Percentiles rank a stretch among this genome's conserved stretches.
These are phyloP conservation scores for Adansonia madagascariensis DNA, from an alignment of 441 rosid species.

Conservation along the genomic window DNA sequence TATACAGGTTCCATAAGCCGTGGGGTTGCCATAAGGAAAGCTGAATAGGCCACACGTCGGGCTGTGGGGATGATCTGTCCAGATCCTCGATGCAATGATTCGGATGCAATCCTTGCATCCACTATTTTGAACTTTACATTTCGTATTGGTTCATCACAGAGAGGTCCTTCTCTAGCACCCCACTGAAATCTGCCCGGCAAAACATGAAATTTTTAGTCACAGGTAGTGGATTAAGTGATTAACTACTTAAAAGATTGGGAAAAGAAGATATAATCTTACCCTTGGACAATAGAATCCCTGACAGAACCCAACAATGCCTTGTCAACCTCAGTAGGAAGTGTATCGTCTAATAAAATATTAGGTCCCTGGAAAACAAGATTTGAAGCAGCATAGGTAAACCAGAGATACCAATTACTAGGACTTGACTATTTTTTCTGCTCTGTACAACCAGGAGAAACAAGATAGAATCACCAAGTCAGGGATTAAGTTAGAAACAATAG, in stretches of 20 bases:
- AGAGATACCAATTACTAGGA: background rate
- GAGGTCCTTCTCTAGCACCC: conserved; percentile 99
- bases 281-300: conserved; percentile 94
- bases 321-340: conserved; percentile 94
- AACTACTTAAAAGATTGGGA: conserved; percentile 10
- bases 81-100: conserved; percentile 90
- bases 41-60: conserved; percentile 42
- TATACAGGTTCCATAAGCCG: conserved; percentile 98
- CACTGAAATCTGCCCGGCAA: conserved; percentile 75
- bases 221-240: conserved; percentile 11
- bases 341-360: conserved; percentile 87
- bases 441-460: conserved; percentile 8
- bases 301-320: conserved; percentile 76
- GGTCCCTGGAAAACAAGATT: conserved; percentile 68
- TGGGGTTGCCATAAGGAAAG: conserved; percentile 95
- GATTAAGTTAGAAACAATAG: conserved; percentile 14
- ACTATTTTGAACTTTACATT: conserved; percentile 96
- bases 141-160: conserved; percentile 97
- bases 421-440: background rate
- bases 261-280: conserved; percentile 46
- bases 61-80: conserved; percentile 70
- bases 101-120: conserved; percentile 90
- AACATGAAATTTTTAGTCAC: conserved; percentile 22
- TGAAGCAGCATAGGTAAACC: conserved; percentile 20
- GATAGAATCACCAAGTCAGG: conserved; percentile 21